These are phyloP conservation scores for Amauroascus verrucosus DNA, from an alignment of 2,329 filamentous ascomycete species.

Conservation along the genomic window DNA sequence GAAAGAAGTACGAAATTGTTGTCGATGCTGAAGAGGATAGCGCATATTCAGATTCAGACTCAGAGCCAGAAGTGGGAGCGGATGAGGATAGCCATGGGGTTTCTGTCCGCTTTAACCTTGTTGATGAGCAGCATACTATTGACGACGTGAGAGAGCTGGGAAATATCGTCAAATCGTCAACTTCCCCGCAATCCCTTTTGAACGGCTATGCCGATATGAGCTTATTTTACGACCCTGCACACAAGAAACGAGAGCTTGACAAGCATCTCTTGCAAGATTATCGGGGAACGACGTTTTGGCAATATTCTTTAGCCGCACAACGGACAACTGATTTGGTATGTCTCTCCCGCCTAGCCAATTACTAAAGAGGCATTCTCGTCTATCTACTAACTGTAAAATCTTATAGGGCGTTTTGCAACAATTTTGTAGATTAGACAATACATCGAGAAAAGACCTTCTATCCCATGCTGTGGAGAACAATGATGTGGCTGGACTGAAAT, in stretches of 20 bases:
- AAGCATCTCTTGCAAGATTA: neutral
- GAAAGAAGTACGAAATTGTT: slow-evolving; percentile 28
- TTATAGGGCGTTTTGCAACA: neutral
- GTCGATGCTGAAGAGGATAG: slow-evolving; percentile 25
- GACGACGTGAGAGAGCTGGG: slow-evolving; percentile 58
- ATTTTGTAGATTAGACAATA: neutral
- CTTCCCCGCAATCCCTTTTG: neutral
- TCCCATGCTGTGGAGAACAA: slow-evolving; percentile 40
- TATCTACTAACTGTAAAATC: neutral
- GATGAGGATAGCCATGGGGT: slow-evolving; percentile 22
- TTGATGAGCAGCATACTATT: slow-evolving; percentile 61
- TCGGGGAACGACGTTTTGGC: too few species aligned
- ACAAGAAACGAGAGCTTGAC: neutral
- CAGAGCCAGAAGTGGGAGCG: slow-evolving; percentile 14
- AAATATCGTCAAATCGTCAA: slow-evolving; percentile 11
- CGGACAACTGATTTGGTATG: neutral
- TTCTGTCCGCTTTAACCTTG: slow-evolving; percentile 40
- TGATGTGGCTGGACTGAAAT: slow-evolving; percentile 43
- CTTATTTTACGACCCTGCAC: neutral
- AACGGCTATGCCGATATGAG: neutral
- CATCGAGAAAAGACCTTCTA: slow-evolving; percentile 20
- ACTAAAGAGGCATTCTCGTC: neutral
- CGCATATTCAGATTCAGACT: slow-evolving; percentile 7
- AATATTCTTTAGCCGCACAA: neutral
- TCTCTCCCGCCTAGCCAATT: neutral